Conservation (phyloP, 2,329 filamentous ascomycete genomes). For the Penicillium sp. region DNA sequence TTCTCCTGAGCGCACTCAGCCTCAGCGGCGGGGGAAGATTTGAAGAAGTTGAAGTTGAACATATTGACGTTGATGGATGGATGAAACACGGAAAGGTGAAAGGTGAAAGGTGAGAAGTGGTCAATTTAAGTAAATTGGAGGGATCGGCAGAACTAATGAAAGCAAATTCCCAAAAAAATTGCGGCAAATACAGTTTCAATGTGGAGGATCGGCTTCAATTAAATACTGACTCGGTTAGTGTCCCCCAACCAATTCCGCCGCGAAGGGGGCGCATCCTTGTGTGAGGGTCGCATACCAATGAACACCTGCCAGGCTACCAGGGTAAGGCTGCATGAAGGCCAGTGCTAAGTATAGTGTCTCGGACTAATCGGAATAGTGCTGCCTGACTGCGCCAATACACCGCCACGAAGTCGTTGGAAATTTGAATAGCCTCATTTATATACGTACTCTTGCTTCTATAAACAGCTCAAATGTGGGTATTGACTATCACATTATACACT, state of each 20-base stretch:
- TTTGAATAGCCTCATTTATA: conserved; percentile 1
- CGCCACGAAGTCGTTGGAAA: conserved; percentile 2
- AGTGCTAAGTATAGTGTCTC: conserved; percentile 16
- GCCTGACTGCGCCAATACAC: conserved; percentile 16
- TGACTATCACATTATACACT: neutral
- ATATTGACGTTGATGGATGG: conserved; percentile 11
- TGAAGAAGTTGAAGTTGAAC: conserved; percentile 37
- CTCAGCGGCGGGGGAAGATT: conserved; percentile 30
- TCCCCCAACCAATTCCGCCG: conserved; percentile 1
- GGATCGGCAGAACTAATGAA: conserved; percentile 9
- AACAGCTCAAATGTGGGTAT: neutral
- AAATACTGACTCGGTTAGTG: conserved; percentile 9
- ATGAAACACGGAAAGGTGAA: neutral
- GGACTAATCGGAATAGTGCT: conserved; percentile 20
- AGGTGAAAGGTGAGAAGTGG: neutral
- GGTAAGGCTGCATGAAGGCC: neutral
- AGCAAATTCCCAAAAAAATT: neutral
- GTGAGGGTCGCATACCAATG: conserved; percentile 2
- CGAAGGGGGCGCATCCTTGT: neutral
- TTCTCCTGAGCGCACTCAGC: conserved; percentile 18
- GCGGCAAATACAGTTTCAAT: neutral
- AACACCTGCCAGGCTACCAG: neutral
- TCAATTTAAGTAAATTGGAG: conserved; percentile 6
- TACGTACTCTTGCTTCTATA: neutral
- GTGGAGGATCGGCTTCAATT: conserved; percentile 20